Conservation (phyloP, 2,329 filamentous ascomycete species). For the Verticillium longisporum region DNA sequence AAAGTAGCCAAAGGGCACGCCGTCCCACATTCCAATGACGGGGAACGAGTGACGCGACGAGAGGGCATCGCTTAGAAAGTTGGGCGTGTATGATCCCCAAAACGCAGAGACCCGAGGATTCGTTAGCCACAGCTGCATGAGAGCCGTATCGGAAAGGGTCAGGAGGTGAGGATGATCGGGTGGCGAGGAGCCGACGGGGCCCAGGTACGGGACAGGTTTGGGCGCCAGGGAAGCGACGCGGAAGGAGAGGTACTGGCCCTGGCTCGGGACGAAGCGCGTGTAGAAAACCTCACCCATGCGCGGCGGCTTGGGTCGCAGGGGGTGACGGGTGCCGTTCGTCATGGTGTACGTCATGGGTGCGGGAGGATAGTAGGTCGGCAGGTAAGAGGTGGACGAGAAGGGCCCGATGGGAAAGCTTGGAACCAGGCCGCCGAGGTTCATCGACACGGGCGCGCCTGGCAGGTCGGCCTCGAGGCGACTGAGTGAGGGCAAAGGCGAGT, state of each 20-base stretch:
- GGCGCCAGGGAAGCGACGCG: conserved; percentile 69
- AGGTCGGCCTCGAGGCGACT: conserved; percentile 14
- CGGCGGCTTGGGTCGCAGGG: conserved; percentile 79
- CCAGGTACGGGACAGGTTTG: conserved; percentile 56
- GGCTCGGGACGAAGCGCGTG: conserved; percentile 73
- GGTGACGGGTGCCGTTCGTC: conserved; percentile 75
- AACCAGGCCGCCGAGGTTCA: conserved; percentile 30
- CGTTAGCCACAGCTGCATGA: conserved; percentile 85
- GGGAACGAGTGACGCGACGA: conserved; percentile 74
- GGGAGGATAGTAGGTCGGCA: conserved; percentile 88
- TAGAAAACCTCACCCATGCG: conserved; percentile 91
- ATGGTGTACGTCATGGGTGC: conserved; percentile 74
- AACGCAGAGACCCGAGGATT: conserved; percentile 75
- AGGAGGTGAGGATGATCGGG: conserved; percentile 32
- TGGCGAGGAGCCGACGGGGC: conserved; percentile 41
- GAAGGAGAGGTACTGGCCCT: conserved; percentile 82
- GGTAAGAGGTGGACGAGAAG: conserved; percentile 74
- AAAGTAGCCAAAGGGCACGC: conserved; percentile 92
- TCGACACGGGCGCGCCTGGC: conserved; percentile 10
- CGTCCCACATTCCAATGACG: conserved; percentile 88
- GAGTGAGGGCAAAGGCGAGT: conserved; percentile 20
- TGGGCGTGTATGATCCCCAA: conserved; percentile 64
- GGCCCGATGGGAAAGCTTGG: conserved; percentile 50
- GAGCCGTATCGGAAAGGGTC: conserved; percentile 42
- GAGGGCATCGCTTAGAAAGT: conserved; percentile 63